A percentile compares a stretch with the other conserved stretches of the same genome.
phyloP scores from a whole-genome alignment of 1,284 basidiomycete genomes.

The Ustilago sp. region DNA sequence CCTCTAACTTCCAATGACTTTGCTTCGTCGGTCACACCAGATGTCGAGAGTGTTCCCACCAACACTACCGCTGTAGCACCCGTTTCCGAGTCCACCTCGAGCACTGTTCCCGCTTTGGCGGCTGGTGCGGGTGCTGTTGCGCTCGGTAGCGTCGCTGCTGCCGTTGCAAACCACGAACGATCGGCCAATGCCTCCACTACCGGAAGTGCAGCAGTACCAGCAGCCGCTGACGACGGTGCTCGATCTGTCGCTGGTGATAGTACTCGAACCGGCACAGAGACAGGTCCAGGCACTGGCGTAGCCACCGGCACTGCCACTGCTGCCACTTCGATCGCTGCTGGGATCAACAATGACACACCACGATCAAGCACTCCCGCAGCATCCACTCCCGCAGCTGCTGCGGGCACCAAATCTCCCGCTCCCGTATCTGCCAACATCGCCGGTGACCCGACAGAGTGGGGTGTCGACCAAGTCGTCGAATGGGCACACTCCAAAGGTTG shows the following conservation, averaged over 20 bases:
- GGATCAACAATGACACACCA: constrained; percentile 60
- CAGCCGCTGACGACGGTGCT: constrained; percentile 30
- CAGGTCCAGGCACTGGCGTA: constrained; percentile 20
- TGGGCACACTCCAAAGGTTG: constrained; percentile 90
- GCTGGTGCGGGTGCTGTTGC: constrained; percentile 31
- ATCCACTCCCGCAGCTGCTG: constrained; percentile 15
- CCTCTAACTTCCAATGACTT: constrained; percentile 32
- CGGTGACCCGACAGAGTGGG: constrained; percentile 79
- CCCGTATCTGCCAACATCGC: constrained; percentile 16
- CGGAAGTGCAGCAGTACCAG: constrained; percentile 5
- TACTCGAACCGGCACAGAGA: constrained; percentile 25
- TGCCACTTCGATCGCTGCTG: constrained; percentile 56
- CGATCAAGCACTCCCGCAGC: background rate
- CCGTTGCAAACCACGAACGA: constrained; percentile 22
- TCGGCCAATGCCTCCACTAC: constrained; percentile 16
- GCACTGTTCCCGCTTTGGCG: constrained; percentile 15
- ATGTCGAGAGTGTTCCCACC: constrained; percentile 9
- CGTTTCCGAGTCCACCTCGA: background rate
- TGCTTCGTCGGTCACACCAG: constrained; percentile 18
- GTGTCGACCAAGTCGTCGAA: constrained; percentile 86
- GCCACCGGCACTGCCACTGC: constrained; percentile 43
- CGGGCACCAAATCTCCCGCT: constrained; percentile 14
- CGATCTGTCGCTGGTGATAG: constrained; percentile 45
- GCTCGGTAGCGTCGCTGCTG: constrained; percentile 36
- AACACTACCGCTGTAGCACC: background rate